Conservation (phyloP, 2,329 filamentous ascomycete species). For the Polychaeton citri region DNA sequence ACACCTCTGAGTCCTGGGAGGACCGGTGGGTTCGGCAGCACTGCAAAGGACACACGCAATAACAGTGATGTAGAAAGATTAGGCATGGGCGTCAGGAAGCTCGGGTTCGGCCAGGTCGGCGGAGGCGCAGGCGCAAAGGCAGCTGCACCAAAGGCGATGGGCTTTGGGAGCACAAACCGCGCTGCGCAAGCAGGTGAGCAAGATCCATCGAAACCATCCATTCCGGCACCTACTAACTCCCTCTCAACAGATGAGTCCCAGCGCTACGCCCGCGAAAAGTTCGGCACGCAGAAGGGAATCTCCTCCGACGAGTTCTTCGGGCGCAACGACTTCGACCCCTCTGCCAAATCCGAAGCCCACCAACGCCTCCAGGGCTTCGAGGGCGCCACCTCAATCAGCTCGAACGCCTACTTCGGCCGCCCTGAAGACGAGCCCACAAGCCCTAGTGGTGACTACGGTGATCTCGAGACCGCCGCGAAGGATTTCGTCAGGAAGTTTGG, state of each 20-base stretch:
- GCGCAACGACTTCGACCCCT: slow-evolving; percentile 72
- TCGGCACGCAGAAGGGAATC: slow-evolving; percentile 86
- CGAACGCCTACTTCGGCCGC: slow-evolving; percentile 93
- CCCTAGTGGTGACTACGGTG: slow-evolving; percentile 65
- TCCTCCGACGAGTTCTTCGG: slow-evolving; percentile 98
- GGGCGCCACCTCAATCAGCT: slow-evolving; percentile 81
- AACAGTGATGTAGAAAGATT: slow-evolving; percentile 75
- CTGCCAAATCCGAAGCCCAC: slow-evolving; percentile 73
- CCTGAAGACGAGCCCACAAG: slow-evolving; percentile 52
- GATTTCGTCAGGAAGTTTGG: slow-evolving; percentile 94
- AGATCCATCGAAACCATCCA: background rate
- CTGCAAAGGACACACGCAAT: slow-evolving; percentile 36
- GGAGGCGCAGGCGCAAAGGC: slow-evolving; percentile 41
- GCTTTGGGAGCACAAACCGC: slow-evolving; percentile 63
- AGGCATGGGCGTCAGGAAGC: slow-evolving; percentile 72
- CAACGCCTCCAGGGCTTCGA: slow-evolving; percentile 80
- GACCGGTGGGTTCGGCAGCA: slow-evolving; percentile 48
- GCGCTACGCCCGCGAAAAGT: slow-evolving; percentile 74
- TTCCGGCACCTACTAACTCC: background rate
- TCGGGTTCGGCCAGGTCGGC: slow-evolving; percentile 80
- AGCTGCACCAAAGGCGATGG: slow-evolving; percentile 58
- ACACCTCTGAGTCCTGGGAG: slow-evolving; percentile 58
- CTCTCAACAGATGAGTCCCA: slow-evolving; percentile 53
- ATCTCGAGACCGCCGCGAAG: slow-evolving; percentile 84
- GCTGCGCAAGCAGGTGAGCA: slow-evolving; percentile 48